Evolutionary conservation across 1,284 basidiomycete genomes (phyloP).

Genomic region (Rhizoctonia solani): DNA sequence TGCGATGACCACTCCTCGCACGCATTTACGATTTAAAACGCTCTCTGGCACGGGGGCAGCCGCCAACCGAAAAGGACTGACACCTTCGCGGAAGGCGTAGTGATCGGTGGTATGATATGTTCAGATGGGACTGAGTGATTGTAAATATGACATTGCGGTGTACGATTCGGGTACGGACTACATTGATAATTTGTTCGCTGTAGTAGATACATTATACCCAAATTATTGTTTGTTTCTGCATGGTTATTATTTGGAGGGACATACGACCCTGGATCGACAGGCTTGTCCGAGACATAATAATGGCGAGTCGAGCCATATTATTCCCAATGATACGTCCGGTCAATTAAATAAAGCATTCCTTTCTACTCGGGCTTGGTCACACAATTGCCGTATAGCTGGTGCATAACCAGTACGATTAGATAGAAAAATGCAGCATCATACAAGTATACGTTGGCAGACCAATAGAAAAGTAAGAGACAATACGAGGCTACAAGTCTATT

Average conservation of each 20-base stretch:
- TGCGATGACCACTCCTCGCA: constrained; percentile 5
- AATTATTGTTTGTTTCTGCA: background rate
- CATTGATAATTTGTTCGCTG: constrained; percentile 20
- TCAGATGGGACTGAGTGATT: too few species aligned
- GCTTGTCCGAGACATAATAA: too few species aligned
- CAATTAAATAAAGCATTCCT: too few species aligned
- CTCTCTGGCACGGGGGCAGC: background rate
- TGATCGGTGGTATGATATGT: constrained; percentile 4
- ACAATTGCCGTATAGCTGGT: background rate
- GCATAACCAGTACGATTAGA: background rate
- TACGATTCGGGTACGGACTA: constrained; percentile 1
- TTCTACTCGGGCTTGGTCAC: too few species aligned
- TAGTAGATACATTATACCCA: background rate
- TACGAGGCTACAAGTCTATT: background rate
- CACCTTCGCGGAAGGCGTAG: constrained; percentile 12
- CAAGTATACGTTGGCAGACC: background rate
- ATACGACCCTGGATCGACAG: too few species aligned
- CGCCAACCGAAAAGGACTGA: constrained; percentile 3
- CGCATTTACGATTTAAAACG: constrained; percentile 11
- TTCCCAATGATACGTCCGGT: too few species aligned
- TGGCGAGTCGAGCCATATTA: too few species aligned
- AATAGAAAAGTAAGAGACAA: constrained; percentile 3
- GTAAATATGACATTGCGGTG: background rate
- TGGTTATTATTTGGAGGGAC: too few species aligned
- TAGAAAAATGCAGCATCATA: background rate